Percentiles rank a stretch among this genome's conserved stretches.
Conservation (phyloP, 441 rosid genomes). For the Gossypium armourianum region DNA sequence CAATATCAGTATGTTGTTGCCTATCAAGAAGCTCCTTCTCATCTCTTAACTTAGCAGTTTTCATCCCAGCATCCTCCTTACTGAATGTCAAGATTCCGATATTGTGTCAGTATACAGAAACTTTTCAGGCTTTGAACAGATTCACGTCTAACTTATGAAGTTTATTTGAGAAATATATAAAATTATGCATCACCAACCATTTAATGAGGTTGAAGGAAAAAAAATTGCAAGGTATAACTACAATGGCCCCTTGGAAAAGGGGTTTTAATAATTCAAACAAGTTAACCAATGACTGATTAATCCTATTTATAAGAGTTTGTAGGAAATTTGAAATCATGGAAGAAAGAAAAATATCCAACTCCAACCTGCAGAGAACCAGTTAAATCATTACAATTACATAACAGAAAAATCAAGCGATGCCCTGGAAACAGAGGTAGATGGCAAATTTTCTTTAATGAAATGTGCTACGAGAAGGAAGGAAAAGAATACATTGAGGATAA, state of each 20-base stretch:
- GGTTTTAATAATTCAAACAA: slow-evolving; percentile 1
- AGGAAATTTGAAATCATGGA: neutral
- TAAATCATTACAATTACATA: neutral
- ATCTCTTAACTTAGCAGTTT: slow-evolving; percentile 78
- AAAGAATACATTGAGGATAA: neutral
- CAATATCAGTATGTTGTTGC: slow-evolving; percentile 85
- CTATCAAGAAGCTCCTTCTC: slow-evolving; percentile 92
- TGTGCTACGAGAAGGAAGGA: neutral
- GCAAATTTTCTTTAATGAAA: neutral
- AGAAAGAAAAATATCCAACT: neutral
- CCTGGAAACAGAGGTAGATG: neutral
- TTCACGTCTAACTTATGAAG: neutral
- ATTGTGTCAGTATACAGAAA: slow-evolving; percentile 8
- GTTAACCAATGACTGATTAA: neutral
- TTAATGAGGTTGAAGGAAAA: slow-evolving; percentile 7
- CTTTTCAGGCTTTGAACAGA: neutral
- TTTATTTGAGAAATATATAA: neutral
- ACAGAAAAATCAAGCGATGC: neutral
- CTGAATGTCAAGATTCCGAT: slow-evolving; percentile 33
- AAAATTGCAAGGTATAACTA: slow-evolving; percentile 1
- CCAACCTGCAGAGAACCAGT: neutral
- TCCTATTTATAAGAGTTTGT: neutral
- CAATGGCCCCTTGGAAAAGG: neutral
- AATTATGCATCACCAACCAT: neutral
- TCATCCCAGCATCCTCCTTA: slow-evolving; percentile 91